Base-by-base conservation (phyloP, 2,329 filamentous ascomycete species). In the Paecilomyces dactylethromorphus region DNA sequence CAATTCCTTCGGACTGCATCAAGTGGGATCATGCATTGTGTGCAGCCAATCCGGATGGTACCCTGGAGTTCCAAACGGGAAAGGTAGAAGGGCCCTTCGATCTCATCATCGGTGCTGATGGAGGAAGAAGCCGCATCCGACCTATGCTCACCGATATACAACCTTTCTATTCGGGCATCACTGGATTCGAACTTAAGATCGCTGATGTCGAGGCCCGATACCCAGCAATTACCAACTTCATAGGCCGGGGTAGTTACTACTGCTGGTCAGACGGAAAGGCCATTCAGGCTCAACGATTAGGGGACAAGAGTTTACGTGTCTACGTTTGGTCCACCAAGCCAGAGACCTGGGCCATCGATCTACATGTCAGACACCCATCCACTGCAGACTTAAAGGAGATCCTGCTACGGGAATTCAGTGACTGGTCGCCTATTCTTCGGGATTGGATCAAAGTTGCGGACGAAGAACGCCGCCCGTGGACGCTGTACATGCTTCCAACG, bases 41-140 rank as follows among this genome's bases (percentile, higher is more conserved):
- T 2, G 51, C 58, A 7, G 65, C 64, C 18, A 57, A 18, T 53
- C 57, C 54, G 21, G 63, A 67, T 10, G 59, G 61, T 12, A 59
- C 58, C 21, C 54, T 60, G 8, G 29, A 54, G 12, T 62, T 62
- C 32, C 52, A 51, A 11, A 35, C 51, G n/a, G 55, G 55, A 8
- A 49, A 51, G 15, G 59, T 45, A 2, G 60, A 66, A 45, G 45
- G 51, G n/a, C 63, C 63, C 2, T 68, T 67, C 33, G 64, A 69
- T 45, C 57, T 69, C 21, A 58, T 69, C 2, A 65, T 71, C 12
- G 69, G 69, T 1, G 66, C 69, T 1, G 69, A 71, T 35, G 68
- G 69, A 4, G 65, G 64, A 7, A 68, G 68, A 64, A 67, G 63
- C 39, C 63, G 66, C 18, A 63, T 68, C 51, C 66, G 69, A n/a